Conservation (phyloP, 257 asterid genomes). For the Primulina eburnea region DNA sequence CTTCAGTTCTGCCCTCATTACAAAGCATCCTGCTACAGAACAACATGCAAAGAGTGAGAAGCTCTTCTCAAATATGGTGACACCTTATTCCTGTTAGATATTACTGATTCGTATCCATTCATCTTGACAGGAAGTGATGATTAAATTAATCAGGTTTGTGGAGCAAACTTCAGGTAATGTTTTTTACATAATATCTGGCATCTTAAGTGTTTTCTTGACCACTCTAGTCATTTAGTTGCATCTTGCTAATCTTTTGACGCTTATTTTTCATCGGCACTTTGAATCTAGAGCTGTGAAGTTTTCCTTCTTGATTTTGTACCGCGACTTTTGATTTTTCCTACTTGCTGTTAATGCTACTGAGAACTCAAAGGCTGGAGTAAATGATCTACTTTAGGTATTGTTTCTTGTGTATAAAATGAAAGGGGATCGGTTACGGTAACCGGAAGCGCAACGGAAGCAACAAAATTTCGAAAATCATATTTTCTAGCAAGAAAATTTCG, state of each 20-base stretch:
- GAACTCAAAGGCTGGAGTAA: constrained; percentile 51
- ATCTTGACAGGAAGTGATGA: constrained; percentile 69
- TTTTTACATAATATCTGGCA: constrained; percentile 3
- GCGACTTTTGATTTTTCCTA: constrained; percentile 13
- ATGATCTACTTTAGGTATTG: too few relatives aligned
- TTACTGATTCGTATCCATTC: constrained; percentile 32
- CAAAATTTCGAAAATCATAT: too few relatives aligned
- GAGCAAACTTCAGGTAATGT: constrained; percentile 79
- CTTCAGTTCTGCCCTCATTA: constrained; percentile 73
- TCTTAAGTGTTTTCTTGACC: neutral
- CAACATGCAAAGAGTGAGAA: constrained; percentile 67
- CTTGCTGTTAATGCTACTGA: constrained; percentile 56
- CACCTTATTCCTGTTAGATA: constrained; percentile 18
- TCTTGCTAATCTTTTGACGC: constrained; percentile 13
- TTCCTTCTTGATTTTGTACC: neutral
- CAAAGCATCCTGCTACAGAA: constrained; percentile 78
- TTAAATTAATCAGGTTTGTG: constrained; percentile 66
- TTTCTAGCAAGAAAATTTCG: too few relatives aligned
- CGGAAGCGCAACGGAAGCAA: too few relatives aligned
- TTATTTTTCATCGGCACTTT: neutral
- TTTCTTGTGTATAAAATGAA: too few relatives aligned
- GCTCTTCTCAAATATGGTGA: constrained; percentile 20
- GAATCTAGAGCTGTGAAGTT: neutral
- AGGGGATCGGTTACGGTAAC: too few relatives aligned
- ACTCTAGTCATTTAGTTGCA: neutral